Conservation (phyloP, 768 basidiomycete genomes). For the Mrakia gelida region DNA sequence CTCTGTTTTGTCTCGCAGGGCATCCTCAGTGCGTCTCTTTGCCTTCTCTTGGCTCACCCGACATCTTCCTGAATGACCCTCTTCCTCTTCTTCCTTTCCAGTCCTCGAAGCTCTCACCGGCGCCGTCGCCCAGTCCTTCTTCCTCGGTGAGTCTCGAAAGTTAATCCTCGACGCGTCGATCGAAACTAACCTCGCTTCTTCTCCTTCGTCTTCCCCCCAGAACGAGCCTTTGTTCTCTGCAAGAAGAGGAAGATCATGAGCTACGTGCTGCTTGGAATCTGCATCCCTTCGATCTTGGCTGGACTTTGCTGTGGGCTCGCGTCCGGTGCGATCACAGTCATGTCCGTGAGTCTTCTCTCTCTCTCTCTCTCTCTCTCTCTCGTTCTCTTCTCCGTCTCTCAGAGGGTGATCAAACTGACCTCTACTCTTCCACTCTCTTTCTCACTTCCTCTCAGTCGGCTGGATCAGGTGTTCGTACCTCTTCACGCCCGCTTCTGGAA, state of each 20-base stretch:
- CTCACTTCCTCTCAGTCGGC: background rate
- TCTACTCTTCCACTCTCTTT: too few species aligned
- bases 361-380: background rate
- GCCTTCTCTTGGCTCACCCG: background rate
- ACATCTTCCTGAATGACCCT: background rate
- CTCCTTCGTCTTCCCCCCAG: background rate
- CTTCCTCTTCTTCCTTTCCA: background rate
- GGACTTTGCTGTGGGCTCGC: background rate
- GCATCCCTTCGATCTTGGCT: background rate
- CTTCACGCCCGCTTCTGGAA: background rate
- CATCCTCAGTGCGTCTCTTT: background rate
- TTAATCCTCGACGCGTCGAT: background rate
- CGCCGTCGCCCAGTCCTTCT: background rate
- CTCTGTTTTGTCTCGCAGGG: background rate
- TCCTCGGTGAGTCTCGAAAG: background rate
- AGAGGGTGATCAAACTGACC: too few species aligned
- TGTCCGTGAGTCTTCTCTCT: background rate
- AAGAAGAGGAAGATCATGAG: background rate
- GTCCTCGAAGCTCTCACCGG: slow-evolving; percentile 2
- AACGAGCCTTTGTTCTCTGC: background rate
- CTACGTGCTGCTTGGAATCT: background rate
- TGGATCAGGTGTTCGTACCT: background rate
- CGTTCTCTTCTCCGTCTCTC: too few species aligned
- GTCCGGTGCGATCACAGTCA: background rate
- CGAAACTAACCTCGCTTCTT: background rate